Evolutionary conservation across 2,329 filamentous ascomycete species (phyloP).

Genomic region (Paracamarosporium sp.): DNA sequence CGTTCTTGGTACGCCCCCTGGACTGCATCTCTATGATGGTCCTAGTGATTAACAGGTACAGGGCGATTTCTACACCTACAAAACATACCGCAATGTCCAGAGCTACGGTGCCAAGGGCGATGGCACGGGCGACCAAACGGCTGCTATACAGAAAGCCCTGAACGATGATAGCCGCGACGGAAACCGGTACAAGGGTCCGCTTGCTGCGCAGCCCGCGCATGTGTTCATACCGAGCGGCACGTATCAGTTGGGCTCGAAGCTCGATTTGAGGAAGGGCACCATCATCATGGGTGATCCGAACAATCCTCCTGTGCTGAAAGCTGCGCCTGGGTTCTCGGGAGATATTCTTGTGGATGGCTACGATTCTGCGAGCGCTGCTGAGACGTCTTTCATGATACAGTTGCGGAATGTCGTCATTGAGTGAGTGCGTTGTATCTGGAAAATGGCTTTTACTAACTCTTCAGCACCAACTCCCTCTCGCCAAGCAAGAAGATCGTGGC

Average conservation of each 20-base stretch:
- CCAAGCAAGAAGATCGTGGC: background rate
- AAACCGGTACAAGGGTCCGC: background rate
- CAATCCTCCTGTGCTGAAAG: constrained; percentile 3
- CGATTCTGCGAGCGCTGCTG: background rate
- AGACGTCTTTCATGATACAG: constrained; percentile 2
- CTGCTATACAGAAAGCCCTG: constrained; percentile 77
- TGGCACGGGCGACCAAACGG: constrained; percentile 84
- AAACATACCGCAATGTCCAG: constrained; percentile 3
- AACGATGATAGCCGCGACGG: constrained; percentile 51
- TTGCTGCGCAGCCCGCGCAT: constrained; percentile 6
- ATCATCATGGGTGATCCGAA: constrained; percentile 9
- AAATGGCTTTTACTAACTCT: background rate
- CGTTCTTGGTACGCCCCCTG: background rate
- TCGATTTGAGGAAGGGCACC: constrained; percentile 4
- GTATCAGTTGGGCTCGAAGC: constrained; percentile 3
- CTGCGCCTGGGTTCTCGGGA: background rate
- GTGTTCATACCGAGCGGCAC: constrained; percentile 2
- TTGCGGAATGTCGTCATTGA: constrained; percentile 3
- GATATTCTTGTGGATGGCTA: background rate
- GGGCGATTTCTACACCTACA: constrained; percentile 4
- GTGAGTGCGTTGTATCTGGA: background rate
- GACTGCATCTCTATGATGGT: background rate
- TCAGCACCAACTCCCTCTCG: background rate
- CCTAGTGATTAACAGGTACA: background rate
- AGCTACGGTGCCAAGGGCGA: constrained; percentile 79